Conservation (phyloP, 176 grass and related monocot genomes). For the Zoysia japonica region DNA sequence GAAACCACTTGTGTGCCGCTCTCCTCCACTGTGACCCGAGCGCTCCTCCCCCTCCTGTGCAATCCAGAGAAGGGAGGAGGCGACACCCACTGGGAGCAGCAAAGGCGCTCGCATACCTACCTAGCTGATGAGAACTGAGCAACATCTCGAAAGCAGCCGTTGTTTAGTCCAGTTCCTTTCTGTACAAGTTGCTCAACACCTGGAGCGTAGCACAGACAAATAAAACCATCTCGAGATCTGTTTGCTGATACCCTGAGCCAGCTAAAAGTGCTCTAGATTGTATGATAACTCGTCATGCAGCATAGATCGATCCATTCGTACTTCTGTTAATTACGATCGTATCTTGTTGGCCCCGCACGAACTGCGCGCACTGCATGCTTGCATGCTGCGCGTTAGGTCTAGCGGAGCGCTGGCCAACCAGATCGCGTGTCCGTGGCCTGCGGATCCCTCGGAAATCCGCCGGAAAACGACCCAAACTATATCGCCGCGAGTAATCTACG, state of each 20-base stretch:
- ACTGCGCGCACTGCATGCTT: neutral
- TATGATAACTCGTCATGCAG: neutral
- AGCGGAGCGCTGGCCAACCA: conserved; percentile 19
- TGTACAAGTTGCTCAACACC: neutral
- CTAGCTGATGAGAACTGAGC: neutral
- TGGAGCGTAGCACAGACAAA: neutral
- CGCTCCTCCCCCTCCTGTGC: neutral
- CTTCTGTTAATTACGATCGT: neutral
- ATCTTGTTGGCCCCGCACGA: neutral
- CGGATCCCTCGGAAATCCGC: conserved; percentile 27
- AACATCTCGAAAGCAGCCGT: neutral
- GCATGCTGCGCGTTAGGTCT: conserved; percentile 29
- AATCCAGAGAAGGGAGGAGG: neutral
- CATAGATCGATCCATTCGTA: neutral
- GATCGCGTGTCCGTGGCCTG: conserved; percentile 25
- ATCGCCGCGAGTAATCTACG: neutral
- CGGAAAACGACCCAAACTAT: conserved; percentile 26
- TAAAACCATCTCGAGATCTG: neutral
- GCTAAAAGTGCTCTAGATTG: conserved; percentile 4
- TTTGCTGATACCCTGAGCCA: neutral
- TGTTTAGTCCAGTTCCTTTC: conserved; percentile 20
- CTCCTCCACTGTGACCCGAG: too few relatives aligned
- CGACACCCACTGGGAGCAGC: neutral
- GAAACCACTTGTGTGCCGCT: neutral
- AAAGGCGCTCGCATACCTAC: neutral